Base-by-base conservation (phyloP, 148 eudicot genomes). In the Fagopyrum homotropicum region DNA sequence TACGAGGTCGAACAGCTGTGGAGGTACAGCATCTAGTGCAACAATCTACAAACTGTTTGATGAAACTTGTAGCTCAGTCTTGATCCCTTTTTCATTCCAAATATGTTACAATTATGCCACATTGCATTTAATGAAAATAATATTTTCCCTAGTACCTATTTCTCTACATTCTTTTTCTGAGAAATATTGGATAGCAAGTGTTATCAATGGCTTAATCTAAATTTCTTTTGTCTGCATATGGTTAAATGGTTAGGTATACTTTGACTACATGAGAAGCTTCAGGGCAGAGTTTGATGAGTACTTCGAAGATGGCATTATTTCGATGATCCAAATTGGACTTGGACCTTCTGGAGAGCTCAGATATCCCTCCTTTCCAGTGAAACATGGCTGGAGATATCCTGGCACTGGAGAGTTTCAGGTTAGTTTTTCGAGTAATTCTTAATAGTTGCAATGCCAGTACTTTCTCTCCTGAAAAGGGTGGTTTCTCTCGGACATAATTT, bases 381-480 rank as follows among this genome's bases (percentile, higher is more conserved):
- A 91, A 81, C 97, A 93, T 85, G 97, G 97, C 80, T 93, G 98
- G 98, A 93, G 97, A 82, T 91, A 89, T 81, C 98, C 98, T 46
- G 98, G 98, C 80, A 81, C 91, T 49, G 98, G 98, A 79, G 94
- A 91, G 85, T 93, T 93, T 72, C 98, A 93, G 98, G 98, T 93
- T 81, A 78, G 78, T 59, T 30, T 35, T 77, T 50, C 29, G 44
- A 70, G 15, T 8, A 63, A 75, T 73, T 66, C 2, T 49, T n/a
- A 40, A 26, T 72, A 72, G 2, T 8, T 49, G n/a, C 43, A 17
- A 43, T 75, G 50, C 14, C 52, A 22, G 48, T 82, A 30, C 63
- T 59, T 80, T 50, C 72, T 73, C 75, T 60, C 68, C 11, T 63
- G 45, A 29, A 63, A 63, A 63, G 11, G 69, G 45, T 63, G n/a